These are phyloP conservation scores for Amaranthus palmeri DNA, from an alignment of 148 eudicot species.

Conservation along the genomic window DNA sequence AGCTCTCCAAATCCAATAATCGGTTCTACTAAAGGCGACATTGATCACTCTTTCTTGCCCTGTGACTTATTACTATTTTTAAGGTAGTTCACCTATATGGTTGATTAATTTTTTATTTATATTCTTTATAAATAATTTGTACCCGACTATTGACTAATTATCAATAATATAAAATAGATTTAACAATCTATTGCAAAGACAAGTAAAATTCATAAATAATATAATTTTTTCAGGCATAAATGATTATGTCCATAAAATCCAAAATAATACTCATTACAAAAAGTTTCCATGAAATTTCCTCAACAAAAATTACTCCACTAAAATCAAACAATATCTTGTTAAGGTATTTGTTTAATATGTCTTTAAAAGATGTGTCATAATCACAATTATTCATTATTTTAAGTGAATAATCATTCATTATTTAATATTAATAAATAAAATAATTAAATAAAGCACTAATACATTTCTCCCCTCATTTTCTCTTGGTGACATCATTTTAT, in stretches of 20 bases:
- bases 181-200: not conserved
- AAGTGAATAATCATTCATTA: too few relatives aligned
- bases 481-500: slow-evolving; percentile 18
- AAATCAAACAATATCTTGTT: slow-evolving; percentile 1
- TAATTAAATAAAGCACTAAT: slow-evolving; percentile 10
- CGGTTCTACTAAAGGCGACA: too few relatives aligned
- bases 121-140: too few relatives aligned
- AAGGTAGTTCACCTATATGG: too few relatives aligned
- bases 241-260: not conserved
- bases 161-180: too few relatives aligned
- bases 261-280: not conserved
- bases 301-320: not conserved
- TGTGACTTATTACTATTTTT: too few relatives aligned
- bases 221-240: not conserved
- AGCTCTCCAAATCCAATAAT: too few relatives aligned
- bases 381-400: slow-evolving; percentile 9
- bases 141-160: too few relatives aligned
- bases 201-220: not conserved
- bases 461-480: not conserved
- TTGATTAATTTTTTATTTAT: too few relatives aligned
- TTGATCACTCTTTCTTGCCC: too few relatives aligned
- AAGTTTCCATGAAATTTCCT: not conserved
- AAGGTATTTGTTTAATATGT: not conserved
- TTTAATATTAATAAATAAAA: too few relatives aligned
- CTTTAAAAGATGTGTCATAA: slow-evolving; percentile 16